A percentile compares a stretch with the other conserved stretches of the same genome.
phyloP scores from a whole-genome alignment of 2,329 filamentous ascomycete species.

The Esteya vermicola region DNA sequence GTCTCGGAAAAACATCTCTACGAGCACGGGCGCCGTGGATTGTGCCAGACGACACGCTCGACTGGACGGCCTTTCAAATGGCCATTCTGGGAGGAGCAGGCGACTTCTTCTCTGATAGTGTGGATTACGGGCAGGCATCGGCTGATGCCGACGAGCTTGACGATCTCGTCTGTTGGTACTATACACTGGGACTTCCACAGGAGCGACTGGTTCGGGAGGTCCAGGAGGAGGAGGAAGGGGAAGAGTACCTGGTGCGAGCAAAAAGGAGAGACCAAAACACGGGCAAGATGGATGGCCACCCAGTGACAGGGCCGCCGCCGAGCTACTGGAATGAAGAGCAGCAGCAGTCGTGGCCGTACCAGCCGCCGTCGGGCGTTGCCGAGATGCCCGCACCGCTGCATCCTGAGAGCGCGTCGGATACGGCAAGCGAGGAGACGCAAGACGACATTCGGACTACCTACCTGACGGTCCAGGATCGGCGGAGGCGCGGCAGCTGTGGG shows the following conservation, averaged over 20 bases:
- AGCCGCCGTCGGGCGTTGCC: background rate
- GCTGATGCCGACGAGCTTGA: slow-evolving; percentile 30
- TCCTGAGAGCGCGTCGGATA: too few species aligned
- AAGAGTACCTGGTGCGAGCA: too few species aligned
- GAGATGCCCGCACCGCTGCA: slow-evolving; percentile 5
- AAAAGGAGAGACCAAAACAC: too few species aligned
- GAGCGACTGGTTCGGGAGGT: slow-evolving; percentile 22
- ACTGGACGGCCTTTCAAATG: slow-evolving; percentile 54
- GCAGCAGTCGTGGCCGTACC: background rate
- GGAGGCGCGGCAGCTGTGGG: slow-evolving; percentile 5
- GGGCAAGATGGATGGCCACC: background rate
- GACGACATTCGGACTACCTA: too few species aligned
- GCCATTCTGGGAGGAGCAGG: slow-evolving; percentile 44
- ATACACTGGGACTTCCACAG: slow-evolving; percentile 31
- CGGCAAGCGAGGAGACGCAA: too few species aligned
- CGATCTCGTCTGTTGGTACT: slow-evolving; percentile 36
- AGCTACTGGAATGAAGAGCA: background rate
- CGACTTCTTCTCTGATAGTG: slow-evolving; percentile 31
- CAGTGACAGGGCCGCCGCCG: too few species aligned
- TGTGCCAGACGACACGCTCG: slow-evolving; percentile 34
- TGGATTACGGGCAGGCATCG: slow-evolving; percentile 21
- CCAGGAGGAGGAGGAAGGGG: slow-evolving; percentile 3
- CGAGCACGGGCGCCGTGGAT: slow-evolving; percentile 10
- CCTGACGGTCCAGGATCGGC: slow-evolving; percentile 6
- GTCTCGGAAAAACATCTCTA: too few species aligned